phyloP scores from a whole-genome alignment of 441 rosid genomes.

The Euphorbia celastroides region DNA sequence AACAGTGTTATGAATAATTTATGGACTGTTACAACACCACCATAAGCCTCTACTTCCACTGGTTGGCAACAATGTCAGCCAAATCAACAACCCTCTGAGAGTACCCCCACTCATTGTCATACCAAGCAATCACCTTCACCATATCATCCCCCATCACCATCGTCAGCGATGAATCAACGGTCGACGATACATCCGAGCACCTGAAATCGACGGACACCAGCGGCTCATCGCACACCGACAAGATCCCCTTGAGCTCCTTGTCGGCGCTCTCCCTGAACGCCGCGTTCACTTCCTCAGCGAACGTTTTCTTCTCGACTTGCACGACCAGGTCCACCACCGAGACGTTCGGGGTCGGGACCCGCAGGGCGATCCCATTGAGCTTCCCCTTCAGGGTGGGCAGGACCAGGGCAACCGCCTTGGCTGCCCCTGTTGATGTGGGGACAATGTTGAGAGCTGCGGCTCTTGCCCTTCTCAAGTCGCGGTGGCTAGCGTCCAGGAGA shows the following conservation, averaged over 20 bases:
- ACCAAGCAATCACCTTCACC: constrained; percentile 98
- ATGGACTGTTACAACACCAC: too few species aligned
- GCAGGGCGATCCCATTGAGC: constrained; percentile 89
- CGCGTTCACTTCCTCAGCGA: constrained; percentile 92
- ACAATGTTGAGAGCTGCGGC: constrained; percentile 94
- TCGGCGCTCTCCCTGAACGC: constrained; percentile 83
- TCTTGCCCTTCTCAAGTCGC: constrained; percentile 89
- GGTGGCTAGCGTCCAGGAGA: constrained; percentile 89
- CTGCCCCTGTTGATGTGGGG: constrained; percentile 94
- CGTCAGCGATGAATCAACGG: constrained; percentile 82
- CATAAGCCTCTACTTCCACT: constrained; percentile 69
- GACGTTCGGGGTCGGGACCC: constrained; percentile 94
- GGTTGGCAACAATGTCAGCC: constrained; percentile 86
- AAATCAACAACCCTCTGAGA: constrained; percentile 96
- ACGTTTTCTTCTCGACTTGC: constrained; percentile 85
- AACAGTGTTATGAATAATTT: not conserved
- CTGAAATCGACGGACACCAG: constrained; percentile 91
- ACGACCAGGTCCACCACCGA: constrained; percentile 93
- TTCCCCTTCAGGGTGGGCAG: constrained; percentile 89
- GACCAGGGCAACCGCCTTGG: constrained; percentile 93
- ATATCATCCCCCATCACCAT: constrained; percentile 99
- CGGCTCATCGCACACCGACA: constrained; percentile 88
- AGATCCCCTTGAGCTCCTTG: constrained; percentile 74
- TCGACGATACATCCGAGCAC: constrained; percentile 83
- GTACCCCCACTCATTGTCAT: constrained; percentile 98